Percentiles rank a stretch among this genome's conserved stretches.
Conservation (phyloP, 2,329 filamentous ascomycete species). For the Lecanoromycetidae sp. region DNA sequence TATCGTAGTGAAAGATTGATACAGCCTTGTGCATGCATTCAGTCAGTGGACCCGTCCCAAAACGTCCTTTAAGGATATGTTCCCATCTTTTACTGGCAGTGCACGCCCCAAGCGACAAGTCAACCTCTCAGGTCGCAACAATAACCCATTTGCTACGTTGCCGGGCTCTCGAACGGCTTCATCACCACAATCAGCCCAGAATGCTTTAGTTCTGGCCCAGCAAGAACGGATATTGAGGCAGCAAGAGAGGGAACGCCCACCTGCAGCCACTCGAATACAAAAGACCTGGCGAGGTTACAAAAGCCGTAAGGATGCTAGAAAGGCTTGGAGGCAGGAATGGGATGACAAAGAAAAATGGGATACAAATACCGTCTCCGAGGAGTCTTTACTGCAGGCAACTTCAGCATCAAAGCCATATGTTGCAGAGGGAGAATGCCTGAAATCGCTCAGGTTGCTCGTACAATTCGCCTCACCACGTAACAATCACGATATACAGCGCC, state of each 20-base stretch:
- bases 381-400: neutral
- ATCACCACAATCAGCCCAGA: slow-evolving; percentile 52
- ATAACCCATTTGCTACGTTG: slow-evolving; percentile 61
- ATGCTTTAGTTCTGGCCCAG: slow-evolving; percentile 72
- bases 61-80: slow-evolving; percentile 48
- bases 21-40: neutral
- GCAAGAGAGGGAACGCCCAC: slow-evolving; percentile 63
- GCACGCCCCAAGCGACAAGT: slow-evolving; percentile 80
- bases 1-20: no score
- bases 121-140: slow-evolving; percentile 76
- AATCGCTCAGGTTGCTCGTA: slow-evolving; percentile 17
- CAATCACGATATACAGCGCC: slow-evolving; percentile 21
- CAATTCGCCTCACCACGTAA: slow-evolving; percentile 16
- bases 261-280: slow-evolving; percentile 64
- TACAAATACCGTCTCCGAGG: neutral
- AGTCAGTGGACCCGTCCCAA: neutral
- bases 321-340: slow-evolving; percentile 48
- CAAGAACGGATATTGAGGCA: slow-evolving; percentile 73
- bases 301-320: slow-evolving; percentile 46
- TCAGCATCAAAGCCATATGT: slow-evolving; percentile 7
- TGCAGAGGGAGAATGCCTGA: slow-evolving; percentile 12
- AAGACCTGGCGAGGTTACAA: slow-evolving; percentile 69
- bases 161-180: slow-evolving; percentile 47
- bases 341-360: slow-evolving; percentile 43
- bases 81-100: slow-evolving; percentile 79